These are phyloP conservation scores for Comarum palustre DNA, from an alignment of 306 rosid species.

Conservation along the genomic window DNA sequence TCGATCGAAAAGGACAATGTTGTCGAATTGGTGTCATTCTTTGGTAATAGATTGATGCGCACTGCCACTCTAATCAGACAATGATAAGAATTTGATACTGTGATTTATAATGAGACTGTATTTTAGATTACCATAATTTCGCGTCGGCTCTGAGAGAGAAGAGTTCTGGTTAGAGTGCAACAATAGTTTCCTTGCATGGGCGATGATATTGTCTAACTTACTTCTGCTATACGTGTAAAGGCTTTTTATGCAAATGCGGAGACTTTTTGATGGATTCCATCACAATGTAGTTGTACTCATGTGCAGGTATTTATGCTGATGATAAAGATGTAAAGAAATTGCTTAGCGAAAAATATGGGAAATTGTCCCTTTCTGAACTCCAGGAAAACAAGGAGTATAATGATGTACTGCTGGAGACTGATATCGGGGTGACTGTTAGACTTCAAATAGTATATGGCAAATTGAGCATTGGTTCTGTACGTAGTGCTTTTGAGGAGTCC, in stretches of 20 bases:
- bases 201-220: not conserved
- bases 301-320: conserved; percentile 80
- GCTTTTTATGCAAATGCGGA: not conserved
- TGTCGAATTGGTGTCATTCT: not conserved
- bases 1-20: not conserved
- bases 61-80: not conserved
- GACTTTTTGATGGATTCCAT: not conserved
- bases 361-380: conserved; percentile 47
- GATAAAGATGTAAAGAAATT: conserved; percentile 45
- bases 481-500: conserved; percentile 84
- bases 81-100: not conserved
- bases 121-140: too few species aligned
- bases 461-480: conserved; percentile 82
- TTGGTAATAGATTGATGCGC: not conserved
- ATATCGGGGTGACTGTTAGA: conserved; percentile 71
- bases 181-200: not conserved
- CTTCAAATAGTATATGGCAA: conserved; percentile 80
- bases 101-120: not conserved
- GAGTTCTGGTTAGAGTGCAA: too few species aligned
- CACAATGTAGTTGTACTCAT: conserved; percentile 6
- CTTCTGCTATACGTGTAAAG: not conserved
- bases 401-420: conserved; percentile 65
- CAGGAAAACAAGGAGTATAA: conserved; percentile 54
- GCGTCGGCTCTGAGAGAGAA: not conserved
- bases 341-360: conserved; percentile 57